Base-by-base conservation (phyloP, 78 protist genomes). In the Polysphondylium violaceum region DNA sequence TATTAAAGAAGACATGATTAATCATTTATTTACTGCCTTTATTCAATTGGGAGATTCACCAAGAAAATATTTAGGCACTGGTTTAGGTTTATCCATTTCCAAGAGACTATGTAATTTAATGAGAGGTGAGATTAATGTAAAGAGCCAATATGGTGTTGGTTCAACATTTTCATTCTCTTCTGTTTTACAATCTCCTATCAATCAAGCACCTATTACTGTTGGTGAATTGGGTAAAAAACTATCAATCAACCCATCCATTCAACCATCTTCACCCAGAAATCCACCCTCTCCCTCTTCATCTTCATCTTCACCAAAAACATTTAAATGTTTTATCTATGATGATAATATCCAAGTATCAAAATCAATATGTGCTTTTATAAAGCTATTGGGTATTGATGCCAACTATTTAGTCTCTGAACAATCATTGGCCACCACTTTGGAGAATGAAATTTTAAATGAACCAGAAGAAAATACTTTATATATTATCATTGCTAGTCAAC, bases 21-120 rank as follows among this genome's bases (percentile, higher is more conserved):
- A 36, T 21, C 8, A 40, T 9, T 47, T 88, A 23, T 88, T 88
- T 64, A 68, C 58, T 19, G 63, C 86, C 44, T 88, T 88, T 55
- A 29, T 72, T 53, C 94, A 88, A 44, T 27, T 88, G 12, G 86
- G 56, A 8, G 36, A 36, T 2, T 27, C 67, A 25, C 36, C 55
- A 9, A 38, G 87, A 23, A 55, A 72, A 41, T 75, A 87, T 60
- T 83, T 79, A 19, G 95, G 95, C 19, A 86, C 95, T 7, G 95
- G 95, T 1, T 35, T 93, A 19, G 95, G 95, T 11, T 68, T 93
- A 23, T 41, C 53, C 25, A 92, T 92, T 29, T 76, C 86, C n/a
- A 86, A 93, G 61, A 56, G 33, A 31, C 36, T 93, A 44, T 47
- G 63, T 1, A 29, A 41, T 8, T 35, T 93, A 65, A 85, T 93